Evolutionary conservation across 2,329 filamentous ascomycete species (phyloP), one percentile per base, ranked within the genome.

Genomic region (Penicillium occitanis): DNA sequence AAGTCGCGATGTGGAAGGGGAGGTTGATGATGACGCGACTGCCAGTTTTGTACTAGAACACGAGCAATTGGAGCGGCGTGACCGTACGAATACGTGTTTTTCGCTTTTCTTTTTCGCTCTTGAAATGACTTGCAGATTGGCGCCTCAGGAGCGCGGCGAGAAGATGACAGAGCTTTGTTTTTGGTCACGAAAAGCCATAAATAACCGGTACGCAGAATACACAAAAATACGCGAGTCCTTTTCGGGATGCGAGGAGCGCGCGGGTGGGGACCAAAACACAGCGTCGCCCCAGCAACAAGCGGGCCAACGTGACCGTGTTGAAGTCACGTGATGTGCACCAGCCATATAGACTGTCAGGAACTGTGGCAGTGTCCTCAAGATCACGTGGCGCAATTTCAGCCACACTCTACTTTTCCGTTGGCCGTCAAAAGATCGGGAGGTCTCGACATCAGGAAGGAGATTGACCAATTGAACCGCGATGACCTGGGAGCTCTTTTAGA

Each of bases 211-310:
- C 14, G n/a, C 53, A 40, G 53, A 57, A 57, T 57, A 57, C 53
- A 11, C 33, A 57, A 57, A 57, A 57, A 57, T 37, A 57, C 53
- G 53, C 30, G 30, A n/a, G 30, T 33, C 17, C 51, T 25, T 25
- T 50, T 46, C 35, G 42, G 48, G 14, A 50, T 57, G 62, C 63
- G 60, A 63, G 65, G 66, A 68, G 66, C 67, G 67, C 66, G 51
- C 67, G 57, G 57, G 68, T 65, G 67, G 68, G 35, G 44, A 50
- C 44, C 59, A 65, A 72, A 69, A 71, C 73, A 74, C 67, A 0
- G 33, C 42, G 76, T 78, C 76, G 74, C 84, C 70, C 40, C 76
- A 71, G 85, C 86, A 89, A 89, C 87, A 74, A 72, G 14, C 3
- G 46, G 71, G 66, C 44, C 40, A 35, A n/a, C 51, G 30, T 57